Conservation (phyloP, 495 filamentous ascomycete species). For the Recurvomyces mirabilis region DNA sequence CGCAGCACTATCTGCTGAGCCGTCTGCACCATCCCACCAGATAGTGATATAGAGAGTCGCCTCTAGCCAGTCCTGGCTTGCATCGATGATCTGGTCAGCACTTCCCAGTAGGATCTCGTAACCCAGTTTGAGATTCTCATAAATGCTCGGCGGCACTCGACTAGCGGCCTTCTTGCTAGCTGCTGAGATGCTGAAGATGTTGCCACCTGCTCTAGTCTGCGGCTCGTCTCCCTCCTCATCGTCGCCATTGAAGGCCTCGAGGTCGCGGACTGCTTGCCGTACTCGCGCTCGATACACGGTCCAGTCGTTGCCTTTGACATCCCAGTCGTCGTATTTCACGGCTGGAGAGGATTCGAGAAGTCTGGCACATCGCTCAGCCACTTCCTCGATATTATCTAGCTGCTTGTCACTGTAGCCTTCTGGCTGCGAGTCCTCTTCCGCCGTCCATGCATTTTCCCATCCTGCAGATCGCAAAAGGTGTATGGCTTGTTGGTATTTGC, state of each 20-base stretch:
- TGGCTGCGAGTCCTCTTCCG: constrained; percentile 34
- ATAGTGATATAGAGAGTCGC: constrained; percentile 65
- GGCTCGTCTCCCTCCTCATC: constrained; percentile 31
- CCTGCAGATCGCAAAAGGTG: constrained; percentile 56
- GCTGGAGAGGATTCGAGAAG: constrained; percentile 63
- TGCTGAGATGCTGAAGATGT: constrained; percentile 49
- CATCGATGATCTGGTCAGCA: constrained; percentile 52
- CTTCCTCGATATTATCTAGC: constrained; percentile 59
- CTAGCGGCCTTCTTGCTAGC: constrained; percentile 67
- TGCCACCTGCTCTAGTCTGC: constrained; percentile 28
- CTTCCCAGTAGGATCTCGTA: constrained; percentile 69
- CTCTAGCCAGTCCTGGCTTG: constrained; percentile 76
- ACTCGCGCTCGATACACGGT: constrained; percentile 61
- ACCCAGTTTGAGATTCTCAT: constrained; percentile 60
- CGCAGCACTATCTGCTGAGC: constrained; percentile 22
- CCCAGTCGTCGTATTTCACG: constrained; percentile 54
- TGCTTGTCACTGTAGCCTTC: constrained; percentile 60
- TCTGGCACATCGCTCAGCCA: constrained; percentile 50
- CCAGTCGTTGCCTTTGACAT: constrained; percentile 67
- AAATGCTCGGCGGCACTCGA: constrained; percentile 75
- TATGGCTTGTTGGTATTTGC: constrained; percentile 51
- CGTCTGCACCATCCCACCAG: constrained; percentile 78
- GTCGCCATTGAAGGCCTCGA: constrained; percentile 58
- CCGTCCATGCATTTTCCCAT: constrained; percentile 58
- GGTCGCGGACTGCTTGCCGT: constrained; percentile 49